A percentile compares a stretch with the other conserved stretches of the same genome.
Conservation (phyloP, 2,329 filamentous ascomycete genomes). For the Penicillium sp. region DNA sequence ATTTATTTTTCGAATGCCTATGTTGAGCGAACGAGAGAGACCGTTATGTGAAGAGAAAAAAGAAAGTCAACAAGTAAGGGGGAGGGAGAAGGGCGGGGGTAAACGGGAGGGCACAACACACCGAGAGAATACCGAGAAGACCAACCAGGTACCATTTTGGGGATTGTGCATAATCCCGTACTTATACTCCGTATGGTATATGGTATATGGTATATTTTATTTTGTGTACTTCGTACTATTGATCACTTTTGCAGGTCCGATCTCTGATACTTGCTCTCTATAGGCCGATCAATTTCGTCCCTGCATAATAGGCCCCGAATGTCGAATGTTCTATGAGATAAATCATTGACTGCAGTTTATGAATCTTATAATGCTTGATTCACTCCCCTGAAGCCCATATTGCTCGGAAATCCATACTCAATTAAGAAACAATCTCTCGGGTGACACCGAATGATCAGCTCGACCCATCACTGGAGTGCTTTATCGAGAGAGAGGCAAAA, state of each 20-base stretch:
- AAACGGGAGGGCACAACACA: background rate
- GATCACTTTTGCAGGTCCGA: conserved; percentile 2
- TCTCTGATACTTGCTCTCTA: background rate
- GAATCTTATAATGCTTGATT: conserved; percentile 1
- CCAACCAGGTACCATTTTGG: conserved; percentile 1
- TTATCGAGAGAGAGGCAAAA: background rate
- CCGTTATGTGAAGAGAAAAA: conserved; percentile 1
- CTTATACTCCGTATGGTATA: too few species aligned
- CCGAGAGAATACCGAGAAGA: background rate
- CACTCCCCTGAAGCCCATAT: background rate
- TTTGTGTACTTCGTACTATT: conserved; percentile 3
- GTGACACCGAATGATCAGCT: background rate
- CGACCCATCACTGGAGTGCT: background rate
- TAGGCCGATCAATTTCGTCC: conserved; percentile 4
- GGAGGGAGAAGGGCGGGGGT: background rate
- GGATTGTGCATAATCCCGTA: background rate
- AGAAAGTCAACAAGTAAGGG: conserved; percentile 1
- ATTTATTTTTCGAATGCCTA: background rate
- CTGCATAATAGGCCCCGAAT: conserved; percentile 11
- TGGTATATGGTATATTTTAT: background rate
- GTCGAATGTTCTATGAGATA: conserved; percentile 2
- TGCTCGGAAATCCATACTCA: background rate
- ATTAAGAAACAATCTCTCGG: background rate
- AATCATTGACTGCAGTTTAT: conserved; percentile 5
- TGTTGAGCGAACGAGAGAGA: background rate